phyloP scores from a whole-genome alignment of 139 green algal species.

The Volvox reticuliferus region DNA sequence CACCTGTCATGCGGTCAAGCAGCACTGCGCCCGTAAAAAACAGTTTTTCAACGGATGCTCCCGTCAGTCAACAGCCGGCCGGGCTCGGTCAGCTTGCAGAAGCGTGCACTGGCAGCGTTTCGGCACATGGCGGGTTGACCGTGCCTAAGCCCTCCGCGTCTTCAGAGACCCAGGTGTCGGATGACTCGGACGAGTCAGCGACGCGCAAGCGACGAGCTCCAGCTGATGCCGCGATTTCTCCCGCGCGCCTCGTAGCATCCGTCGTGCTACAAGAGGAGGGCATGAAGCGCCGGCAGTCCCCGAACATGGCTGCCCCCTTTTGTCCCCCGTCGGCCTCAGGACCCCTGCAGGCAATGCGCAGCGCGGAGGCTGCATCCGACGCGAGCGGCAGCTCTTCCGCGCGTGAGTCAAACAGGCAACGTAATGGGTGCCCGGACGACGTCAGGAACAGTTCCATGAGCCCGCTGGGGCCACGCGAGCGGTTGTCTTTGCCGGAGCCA shows the following conservation, averaged over 20 bases:
- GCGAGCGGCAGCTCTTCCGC: background rate
- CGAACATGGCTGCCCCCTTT: background rate
- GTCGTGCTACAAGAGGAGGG: slow-evolving; percentile 40
- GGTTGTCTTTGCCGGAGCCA: too few species aligned
- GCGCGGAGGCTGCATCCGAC: background rate
- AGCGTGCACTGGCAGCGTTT: too few species aligned
- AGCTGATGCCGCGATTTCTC: slow-evolving; percentile 50
- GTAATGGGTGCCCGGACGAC: background rate
- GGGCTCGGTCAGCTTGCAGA: background rate
- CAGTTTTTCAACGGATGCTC: too few species aligned
- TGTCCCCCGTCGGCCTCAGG: background rate
- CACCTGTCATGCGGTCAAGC: background rate
- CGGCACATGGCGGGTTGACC: too few species aligned
- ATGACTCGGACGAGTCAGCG: slow-evolving; percentile 6
- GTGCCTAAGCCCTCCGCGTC: too few species aligned
- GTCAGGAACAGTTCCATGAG: background rate
- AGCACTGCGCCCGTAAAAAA: background rate
- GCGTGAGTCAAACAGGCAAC: background rate
- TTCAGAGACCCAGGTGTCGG: background rate
- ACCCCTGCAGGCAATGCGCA: background rate
- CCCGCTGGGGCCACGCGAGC: too few species aligned
- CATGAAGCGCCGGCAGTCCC: slow-evolving; percentile 60
- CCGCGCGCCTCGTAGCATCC: slow-evolving; percentile 42
- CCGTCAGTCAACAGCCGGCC: background rate
- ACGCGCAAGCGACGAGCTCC: slow-evolving; percentile 67